Conservation (phyloP, 2,329 filamentous ascomycete genomes). For the Penicillium corylophilum region DNA sequence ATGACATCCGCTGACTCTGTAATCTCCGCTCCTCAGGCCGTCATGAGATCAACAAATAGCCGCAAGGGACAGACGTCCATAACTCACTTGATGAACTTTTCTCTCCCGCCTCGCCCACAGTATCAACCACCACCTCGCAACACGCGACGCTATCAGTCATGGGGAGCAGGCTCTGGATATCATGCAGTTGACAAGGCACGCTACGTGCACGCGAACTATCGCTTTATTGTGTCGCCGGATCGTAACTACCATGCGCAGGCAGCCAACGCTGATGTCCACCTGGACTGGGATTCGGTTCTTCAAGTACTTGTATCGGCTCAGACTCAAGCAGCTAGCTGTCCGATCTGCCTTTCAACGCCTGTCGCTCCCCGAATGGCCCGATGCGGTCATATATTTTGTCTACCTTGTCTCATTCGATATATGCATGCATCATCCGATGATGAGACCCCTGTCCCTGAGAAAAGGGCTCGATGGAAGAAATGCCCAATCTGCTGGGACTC, state of each 20-base stretch:
- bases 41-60: constrained; percentile 63
- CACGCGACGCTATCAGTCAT: constrained; percentile 70
- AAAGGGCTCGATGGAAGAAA: constrained; percentile 81
- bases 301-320: constrained; percentile 89
- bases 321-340: constrained; percentile 85
- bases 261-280: constrained; percentile 78
- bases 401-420: constrained; percentile 89
- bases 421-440: constrained; percentile 79
- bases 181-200: constrained; percentile 88
- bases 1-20: constrained; percentile 13
- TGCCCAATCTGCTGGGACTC: constrained; percentile 94
- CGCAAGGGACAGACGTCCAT: constrained; percentile 95
- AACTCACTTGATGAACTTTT: constrained; percentile 93
- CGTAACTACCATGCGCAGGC: constrained; percentile 78
- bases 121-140: constrained; percentile 56
- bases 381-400: constrained; percentile 95
- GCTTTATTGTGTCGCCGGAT: constrained; percentile 86
- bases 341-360: constrained; percentile 89
- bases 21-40: constrained; percentile 44
- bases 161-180: constrained; percentile 84
- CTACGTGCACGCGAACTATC: constrained; percentile 94
- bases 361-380: constrained; percentile 95
- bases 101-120: constrained; percentile 71
- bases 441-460: constrained; percentile 63
- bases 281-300: constrained; percentile 87